phyloP scores from a whole-genome alignment of 257 asterid genomes.

The Ajuga chamaepitys region DNA sequence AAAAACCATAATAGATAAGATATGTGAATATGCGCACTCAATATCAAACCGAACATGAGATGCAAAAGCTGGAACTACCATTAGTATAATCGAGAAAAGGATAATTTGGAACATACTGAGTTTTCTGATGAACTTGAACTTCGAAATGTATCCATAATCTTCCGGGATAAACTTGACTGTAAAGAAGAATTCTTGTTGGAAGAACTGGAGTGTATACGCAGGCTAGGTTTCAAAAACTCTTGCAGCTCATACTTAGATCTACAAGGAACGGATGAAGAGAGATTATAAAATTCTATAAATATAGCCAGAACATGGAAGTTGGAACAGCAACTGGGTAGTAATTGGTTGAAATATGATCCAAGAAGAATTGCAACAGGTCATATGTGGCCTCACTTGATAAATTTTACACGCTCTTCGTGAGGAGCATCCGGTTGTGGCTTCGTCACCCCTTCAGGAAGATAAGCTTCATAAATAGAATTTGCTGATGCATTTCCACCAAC shows the following conservation, averaged over 20 bases:
- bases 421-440: conserved; percentile 81
- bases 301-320: background rate
- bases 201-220: conserved; percentile 60
- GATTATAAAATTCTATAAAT: background rate
- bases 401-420: conserved; percentile 70
- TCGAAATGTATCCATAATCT: conserved; percentile 43
- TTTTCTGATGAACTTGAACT: conserved; percentile 54
- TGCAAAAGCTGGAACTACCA: background rate
- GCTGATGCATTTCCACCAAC: conserved; percentile 94
- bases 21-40: too few relatives aligned
- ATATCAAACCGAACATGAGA: background rate
- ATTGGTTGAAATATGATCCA: background rate
- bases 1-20: background rate
- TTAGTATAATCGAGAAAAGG: background rate
- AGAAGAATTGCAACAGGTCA: background rate
- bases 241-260: conserved; percentile 96
- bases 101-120: conserved; percentile 45
- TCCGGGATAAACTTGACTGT: conserved; percentile 43
- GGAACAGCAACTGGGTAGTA: background rate
- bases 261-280: conserved; percentile 14
- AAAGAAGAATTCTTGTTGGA: conserved; percentile 35
- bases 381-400: conserved; percentile 48
- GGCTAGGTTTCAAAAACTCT: conserved; percentile 92
- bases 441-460: conserved; percentile 74
- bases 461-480: conserved; percentile 89